phyloP scores from a whole-genome alignment of 805 yeast species.

The Saccharomycopsis oosterbeekiorum region DNA sequence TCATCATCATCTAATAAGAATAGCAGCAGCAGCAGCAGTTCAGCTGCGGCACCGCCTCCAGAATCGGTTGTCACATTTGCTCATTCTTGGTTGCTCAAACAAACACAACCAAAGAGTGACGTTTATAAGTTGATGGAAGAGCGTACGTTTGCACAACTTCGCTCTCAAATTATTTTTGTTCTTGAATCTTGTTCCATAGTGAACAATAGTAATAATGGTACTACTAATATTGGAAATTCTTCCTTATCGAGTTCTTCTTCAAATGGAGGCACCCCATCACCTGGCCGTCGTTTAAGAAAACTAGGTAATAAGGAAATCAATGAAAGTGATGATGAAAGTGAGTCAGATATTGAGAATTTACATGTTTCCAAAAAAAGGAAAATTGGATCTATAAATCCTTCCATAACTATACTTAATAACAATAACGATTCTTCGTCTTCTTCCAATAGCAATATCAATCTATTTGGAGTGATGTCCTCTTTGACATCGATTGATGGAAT shows the following conservation, averaged over 20 bases:
- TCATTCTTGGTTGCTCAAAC: slow-evolving; percentile 72
- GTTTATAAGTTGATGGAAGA: slow-evolving; percentile 70
- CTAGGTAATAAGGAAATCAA: neutral
- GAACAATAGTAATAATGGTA: slow-evolving; percentile 13
- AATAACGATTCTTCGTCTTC: slow-evolving; percentile 3
- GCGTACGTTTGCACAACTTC: slow-evolving; percentile 45
- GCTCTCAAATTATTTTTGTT: slow-evolving; percentile 24
- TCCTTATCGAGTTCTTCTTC: slow-evolving; percentile 1
- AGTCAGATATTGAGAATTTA: neutral
- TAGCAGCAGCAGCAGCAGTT: neutral
- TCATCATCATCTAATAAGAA: slow-evolving; percentile 25
- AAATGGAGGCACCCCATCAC: slow-evolving; percentile 1
- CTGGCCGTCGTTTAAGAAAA: neutral
- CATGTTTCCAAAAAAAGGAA: neutral
- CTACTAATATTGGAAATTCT: neutral
- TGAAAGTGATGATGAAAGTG: neutral
- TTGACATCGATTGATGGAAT: slow-evolving; percentile 4
- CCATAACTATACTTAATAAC: neutral
- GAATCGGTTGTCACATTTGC: slow-evolving; percentile 47
- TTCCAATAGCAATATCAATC: slow-evolving; percentile 7
- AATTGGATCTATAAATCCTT: neutral
- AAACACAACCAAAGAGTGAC: slow-evolving; percentile 73
- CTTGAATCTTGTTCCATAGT: slow-evolving; percentile 20
- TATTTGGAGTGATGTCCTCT: slow-evolving; percentile 2
- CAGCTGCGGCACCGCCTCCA: slow-evolving; percentile 25